Evolutionary conservation across 2,329 filamentous ascomycete genomes (phyloP).

Genomic region (Diaporthe australafricana): DNA sequence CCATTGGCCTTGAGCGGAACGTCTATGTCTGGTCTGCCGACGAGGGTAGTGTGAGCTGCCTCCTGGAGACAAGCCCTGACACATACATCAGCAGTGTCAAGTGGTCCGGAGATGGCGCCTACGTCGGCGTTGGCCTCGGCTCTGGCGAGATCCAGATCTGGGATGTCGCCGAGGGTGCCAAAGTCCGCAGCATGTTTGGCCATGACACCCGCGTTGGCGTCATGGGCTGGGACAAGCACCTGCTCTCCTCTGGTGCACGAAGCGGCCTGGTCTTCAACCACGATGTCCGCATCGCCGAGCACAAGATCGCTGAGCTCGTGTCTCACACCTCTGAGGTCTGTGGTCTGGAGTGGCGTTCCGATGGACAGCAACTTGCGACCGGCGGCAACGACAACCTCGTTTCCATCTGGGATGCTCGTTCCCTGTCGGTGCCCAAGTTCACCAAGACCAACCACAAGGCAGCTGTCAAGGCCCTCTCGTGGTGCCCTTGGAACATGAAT

Average conservation of each 20-base stretch:
- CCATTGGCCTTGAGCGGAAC: constrained; percentile 94
- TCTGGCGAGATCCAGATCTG: constrained; percentile 99
- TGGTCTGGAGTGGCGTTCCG: constrained; percentile 96
- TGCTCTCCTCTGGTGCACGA: constrained; percentile 93
- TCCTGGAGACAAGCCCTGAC: constrained; percentile 88
- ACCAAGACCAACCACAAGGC: constrained; percentile 99
- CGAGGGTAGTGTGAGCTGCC: constrained; percentile 86
- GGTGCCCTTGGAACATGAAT: constrained; percentile 99
- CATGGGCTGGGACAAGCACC: constrained; percentile 99
- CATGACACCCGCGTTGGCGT: constrained; percentile 97
- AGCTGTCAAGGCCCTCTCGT: constrained; percentile 96
- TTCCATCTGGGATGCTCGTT: constrained; percentile 98
- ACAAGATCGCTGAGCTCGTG: constrained; percentile 97
- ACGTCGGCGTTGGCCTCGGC: constrained; percentile 94
- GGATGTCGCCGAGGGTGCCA: constrained; percentile 94
- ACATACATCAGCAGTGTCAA: constrained; percentile 99
- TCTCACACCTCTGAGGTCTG: constrained; percentile 98
- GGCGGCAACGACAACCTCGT: constrained; percentile 99
- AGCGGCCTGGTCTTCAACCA: constrained; percentile 98
- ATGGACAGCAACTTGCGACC: constrained; percentile 95
- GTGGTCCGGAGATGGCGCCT: constrained; percentile 97
- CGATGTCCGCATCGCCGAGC: constrained; percentile 95
- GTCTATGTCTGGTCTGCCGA: constrained; percentile 99
- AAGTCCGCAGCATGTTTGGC: constrained; percentile 98
- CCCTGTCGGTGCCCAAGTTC: constrained; percentile 94